Evolutionary conservation across 352 stramenopile species (phyloP), one percentile per base, ranked within the genome.

Genomic region (Phytophthora chlamydospora): DNA sequence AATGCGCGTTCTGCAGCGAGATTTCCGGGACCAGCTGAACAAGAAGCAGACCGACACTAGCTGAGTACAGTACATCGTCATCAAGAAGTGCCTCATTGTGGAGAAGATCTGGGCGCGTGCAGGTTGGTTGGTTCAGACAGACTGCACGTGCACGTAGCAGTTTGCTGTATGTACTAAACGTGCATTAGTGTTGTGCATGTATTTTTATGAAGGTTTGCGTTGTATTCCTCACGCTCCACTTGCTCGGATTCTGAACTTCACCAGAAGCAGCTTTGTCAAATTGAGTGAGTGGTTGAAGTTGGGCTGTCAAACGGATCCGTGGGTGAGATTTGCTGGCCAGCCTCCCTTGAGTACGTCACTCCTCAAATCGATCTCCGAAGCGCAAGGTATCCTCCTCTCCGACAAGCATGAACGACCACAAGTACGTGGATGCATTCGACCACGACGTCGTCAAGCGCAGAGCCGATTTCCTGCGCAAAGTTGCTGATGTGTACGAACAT

Each of bases 381-480:
- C 17, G 11, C 42, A 48, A 60, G 43, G 31, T 21, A 47, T 17
- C n/a, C 29, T 39, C 24, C 24, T n/a, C n/a, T n/a, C 17, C 7
- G n/a, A 24, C 31, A 36, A 63, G n/a, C 39, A 87, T 89, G 79
- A 76, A 87, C 62, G 52, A 68, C n/a, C 72, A 75, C 31, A 80
- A 83, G 42, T 90, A 90, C 43, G 73, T 83, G 42, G 75, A 83
- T 17, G 66, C 75, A 21, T 83, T 83, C 24, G 51, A 68, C 58
- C 75, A 86, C 32, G 76, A 90, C 51, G 24, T 71, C 19, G 27
- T 44, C 29, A 67, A 75, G 47, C 77, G 80, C 45, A 76, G 72
- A 39, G 57, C 49, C 16, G 73, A 89, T 55, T 85, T 88, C 49
- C n/a, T 45, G 33, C 51, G 50, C 62, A 89, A 89, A 73, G 45